Evolutionary conservation across 1,284 basidiomycete species (phyloP).

Genomic region (Ustilago esculenta): DNA sequence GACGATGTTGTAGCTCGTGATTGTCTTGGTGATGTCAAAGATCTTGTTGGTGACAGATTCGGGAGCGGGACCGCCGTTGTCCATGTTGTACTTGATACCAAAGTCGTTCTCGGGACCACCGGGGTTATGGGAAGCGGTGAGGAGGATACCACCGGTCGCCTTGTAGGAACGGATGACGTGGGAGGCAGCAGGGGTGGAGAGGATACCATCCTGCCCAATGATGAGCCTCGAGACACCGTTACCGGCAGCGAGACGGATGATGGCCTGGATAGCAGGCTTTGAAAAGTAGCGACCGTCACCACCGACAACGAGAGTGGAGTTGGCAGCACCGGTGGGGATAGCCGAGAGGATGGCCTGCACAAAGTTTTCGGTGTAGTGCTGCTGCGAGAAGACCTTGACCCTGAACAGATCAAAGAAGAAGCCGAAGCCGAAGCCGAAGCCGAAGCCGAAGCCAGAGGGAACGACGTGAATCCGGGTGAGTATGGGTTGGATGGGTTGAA

Average conservation of each 20-base stretch:
- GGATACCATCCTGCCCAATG: slow-evolving; percentile 78
- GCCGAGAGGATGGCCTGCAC: slow-evolving; percentile 92
- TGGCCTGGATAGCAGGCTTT: slow-evolving; percentile 87
- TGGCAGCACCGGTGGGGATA: slow-evolving; percentile 77
- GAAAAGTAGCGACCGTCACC: slow-evolving; percentile 96
- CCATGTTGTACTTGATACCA: slow-evolving; percentile 98
- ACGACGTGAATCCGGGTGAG: no score
- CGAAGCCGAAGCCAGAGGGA: no score
- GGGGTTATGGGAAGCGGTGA: slow-evolving; percentile 98
- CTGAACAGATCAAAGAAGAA: slow-evolving; percentile 12
- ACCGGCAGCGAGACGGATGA: slow-evolving; percentile 88
- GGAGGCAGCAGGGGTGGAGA: slow-evolving; percentile 96
- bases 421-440: no score
- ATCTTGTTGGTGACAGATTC: slow-evolving; percentile 94
- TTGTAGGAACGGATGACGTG: slow-evolving; percentile 95
- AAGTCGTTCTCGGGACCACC: slow-evolving; percentile 97
- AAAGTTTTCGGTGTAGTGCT: slow-evolving; percentile 99
- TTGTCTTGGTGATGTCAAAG: slow-evolving; percentile 87
- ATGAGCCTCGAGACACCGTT: slow-evolving; percentile 71
- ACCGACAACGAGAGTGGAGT: slow-evolving; percentile 88
- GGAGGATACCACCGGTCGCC: slow-evolving; percentile 93
- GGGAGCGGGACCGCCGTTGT: slow-evolving; percentile 95
- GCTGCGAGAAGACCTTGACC: slow-evolving; percentile 67
- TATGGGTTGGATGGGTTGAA: no score
- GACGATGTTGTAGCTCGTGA: slow-evolving; percentile 85